phyloP scores from a whole-genome alignment of 164 flowering plant species.

The Annona cherimola region DNA sequence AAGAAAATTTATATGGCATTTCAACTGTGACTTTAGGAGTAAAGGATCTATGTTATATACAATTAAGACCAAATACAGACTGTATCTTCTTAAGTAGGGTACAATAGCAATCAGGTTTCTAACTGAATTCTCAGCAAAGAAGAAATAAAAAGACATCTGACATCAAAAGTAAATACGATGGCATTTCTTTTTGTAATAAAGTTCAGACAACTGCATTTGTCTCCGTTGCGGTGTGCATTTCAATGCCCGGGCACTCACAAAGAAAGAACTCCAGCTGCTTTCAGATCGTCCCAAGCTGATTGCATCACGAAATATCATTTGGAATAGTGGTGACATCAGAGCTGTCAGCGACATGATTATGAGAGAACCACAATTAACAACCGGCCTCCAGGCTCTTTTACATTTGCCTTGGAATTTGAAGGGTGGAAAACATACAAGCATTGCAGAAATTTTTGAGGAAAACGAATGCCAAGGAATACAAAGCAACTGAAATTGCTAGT shows the following conservation, averaged over 20 bases:
- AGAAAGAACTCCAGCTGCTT: slow-evolving; percentile 38
- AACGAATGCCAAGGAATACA: slow-evolving; percentile 50
- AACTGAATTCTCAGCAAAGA: too few relatives aligned
- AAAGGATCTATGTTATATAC: too few relatives aligned
- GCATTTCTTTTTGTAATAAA: background rate
- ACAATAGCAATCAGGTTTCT: too few relatives aligned
- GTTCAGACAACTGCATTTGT: slow-evolving; percentile 9
- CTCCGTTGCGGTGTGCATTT: slow-evolving; percentile 21
- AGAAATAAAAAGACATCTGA: too few relatives aligned
- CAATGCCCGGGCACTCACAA: slow-evolving; percentile 35
- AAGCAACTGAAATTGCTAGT: slow-evolving; percentile 33
- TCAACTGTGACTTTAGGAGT: too few relatives aligned
- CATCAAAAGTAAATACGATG: too few relatives aligned
- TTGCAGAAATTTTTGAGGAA: slow-evolving; percentile 45
- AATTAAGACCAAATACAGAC: too few relatives aligned
- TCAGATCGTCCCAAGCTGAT: slow-evolving; percentile 29
- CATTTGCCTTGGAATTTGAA: background rate
- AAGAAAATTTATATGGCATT: too few relatives aligned
- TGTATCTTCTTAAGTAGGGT: too few relatives aligned
- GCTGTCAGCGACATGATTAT: background rate
- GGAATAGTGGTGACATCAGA: background rate
- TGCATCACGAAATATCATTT: slow-evolving; percentile 21
- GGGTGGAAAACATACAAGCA: slow-evolving; percentile 42
- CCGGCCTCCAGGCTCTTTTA: background rate
- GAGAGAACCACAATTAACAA: background rate